Evolutionary conservation across 228 moss, liverwort and hornwort genomes (phyloP).

Genomic region (Sphagnum magellanicum): DNA sequence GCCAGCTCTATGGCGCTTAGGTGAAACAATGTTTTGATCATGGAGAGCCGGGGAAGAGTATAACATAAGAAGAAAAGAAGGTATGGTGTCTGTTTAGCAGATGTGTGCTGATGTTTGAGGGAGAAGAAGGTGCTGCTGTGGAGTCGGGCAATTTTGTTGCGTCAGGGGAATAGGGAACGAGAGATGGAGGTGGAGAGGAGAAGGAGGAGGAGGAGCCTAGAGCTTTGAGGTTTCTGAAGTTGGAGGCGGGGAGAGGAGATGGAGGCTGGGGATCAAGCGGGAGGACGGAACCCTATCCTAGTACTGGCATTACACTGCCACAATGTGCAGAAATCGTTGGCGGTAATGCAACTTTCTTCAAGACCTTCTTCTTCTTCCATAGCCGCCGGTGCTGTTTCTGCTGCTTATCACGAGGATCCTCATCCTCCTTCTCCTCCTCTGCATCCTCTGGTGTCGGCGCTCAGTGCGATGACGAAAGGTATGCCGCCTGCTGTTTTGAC

Average conservation of each 20-base stretch:
- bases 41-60: no score
- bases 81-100: no score
- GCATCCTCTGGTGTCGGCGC: slow-evolving; percentile 29
- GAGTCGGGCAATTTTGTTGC: no score
- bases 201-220: not conserved
- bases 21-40: no score
- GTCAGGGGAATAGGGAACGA: not conserved
- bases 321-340: slow-evolving; percentile 23
- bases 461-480: slow-evolving; percentile 25
- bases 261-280: slow-evolving; percentile 30
- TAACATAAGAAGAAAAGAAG: no score
- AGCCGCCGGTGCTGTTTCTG: slow-evolving; percentile 6
- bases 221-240: not conserved
- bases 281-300: slow-evolving; percentile 35
- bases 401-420: slow-evolving; percentile 10
- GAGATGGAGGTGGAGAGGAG: not conserved
- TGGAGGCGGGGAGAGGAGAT: slow-evolving; percentile 2
- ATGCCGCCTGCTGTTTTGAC: slow-evolving; percentile 21
- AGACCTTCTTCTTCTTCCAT: slow-evolving; percentile 14
- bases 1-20: no score
- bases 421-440: slow-evolving; percentile 8
- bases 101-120: no score
- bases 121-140: no score
- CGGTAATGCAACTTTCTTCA: slow-evolving; percentile 21
- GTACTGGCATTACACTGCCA: slow-evolving; percentile 35